These are phyloP conservation scores for Fonsecaea nubica DNA, from an alignment of 2,329 filamentous ascomycete genomes.

Conservation along the genomic window DNA sequence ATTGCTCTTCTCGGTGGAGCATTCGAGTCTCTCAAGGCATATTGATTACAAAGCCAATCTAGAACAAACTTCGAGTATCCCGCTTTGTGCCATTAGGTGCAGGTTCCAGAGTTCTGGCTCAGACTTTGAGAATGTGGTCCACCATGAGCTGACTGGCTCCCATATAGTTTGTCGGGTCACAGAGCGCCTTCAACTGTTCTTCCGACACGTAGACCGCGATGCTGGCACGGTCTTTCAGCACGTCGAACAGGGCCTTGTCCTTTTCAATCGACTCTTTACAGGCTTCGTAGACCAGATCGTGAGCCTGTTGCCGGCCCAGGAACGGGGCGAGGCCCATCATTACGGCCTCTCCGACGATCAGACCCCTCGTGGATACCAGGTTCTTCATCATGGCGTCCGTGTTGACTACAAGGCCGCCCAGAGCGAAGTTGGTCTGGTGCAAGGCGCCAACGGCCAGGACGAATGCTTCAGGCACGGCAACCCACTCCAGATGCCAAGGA, in stretches of 20 bases:
- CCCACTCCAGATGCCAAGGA: conserved; percentile 67
- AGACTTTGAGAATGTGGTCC: conserved; percentile 28
- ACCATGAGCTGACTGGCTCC: conserved; percentile 40
- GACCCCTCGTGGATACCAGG: conserved; percentile 57
- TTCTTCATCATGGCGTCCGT: conserved; percentile 58
- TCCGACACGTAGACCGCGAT: conserved; percentile 54
- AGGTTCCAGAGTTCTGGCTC: neutral
- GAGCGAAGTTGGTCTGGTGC: conserved; percentile 61
- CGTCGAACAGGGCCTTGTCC: conserved; percentile 52
- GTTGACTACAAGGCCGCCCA: conserved; percentile 60
- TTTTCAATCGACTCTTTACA: conserved; percentile 59
- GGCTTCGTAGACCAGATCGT: conserved; percentile 64
- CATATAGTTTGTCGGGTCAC: conserved; percentile 61
- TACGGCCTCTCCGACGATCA: conserved; percentile 66
- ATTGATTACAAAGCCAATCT: neutral
- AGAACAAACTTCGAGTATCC: neutral
- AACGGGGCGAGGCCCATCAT: conserved; percentile 65
- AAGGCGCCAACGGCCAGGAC: conserved; percentile 61
- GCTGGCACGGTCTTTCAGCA: conserved; percentile 49
- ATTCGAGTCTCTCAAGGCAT: neutral
- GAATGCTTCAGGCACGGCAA: conserved; percentile 62
- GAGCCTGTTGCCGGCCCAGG: conserved; percentile 60
- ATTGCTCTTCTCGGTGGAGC: neutral
- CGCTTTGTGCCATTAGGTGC: neutral
- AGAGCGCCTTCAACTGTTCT: conserved; percentile 59